Evolutionary conservation across 805 yeast species (phyloP).

Genomic region (Candida railenensis): DNA sequence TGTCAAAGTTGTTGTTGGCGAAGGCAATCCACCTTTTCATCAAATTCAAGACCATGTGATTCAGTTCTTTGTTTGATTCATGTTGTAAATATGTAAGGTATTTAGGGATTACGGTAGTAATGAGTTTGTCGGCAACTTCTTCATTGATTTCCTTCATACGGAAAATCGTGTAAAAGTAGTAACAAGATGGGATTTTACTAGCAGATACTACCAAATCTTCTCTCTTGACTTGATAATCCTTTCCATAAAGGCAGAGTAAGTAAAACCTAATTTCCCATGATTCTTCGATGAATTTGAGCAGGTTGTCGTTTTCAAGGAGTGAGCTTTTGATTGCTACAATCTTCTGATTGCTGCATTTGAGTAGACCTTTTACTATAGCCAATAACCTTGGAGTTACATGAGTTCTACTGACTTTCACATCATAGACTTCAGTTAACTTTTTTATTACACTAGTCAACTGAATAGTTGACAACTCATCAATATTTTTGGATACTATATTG

Average conservation of each 20-base stretch:
- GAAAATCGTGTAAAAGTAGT: constrained; percentile 40
- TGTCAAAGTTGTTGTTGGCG: constrained; percentile 31
- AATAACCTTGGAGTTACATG: constrained; percentile 14
- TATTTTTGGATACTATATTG: constrained; percentile 35
- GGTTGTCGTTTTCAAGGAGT: background rate
- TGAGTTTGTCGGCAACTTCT: constrained; percentile 5
- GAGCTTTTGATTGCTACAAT: background rate
- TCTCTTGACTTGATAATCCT: constrained; percentile 12
- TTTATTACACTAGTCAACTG: constrained; percentile 32
- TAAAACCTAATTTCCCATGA: constrained; percentile 49
- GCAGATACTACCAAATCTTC: constrained; percentile 3
- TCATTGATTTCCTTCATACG: constrained; percentile 47
- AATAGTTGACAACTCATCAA: constrained; percentile 45
- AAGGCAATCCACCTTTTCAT: constrained; percentile 55
- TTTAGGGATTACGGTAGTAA: constrained; percentile 12
- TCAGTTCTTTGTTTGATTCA: background rate
- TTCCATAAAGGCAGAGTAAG: constrained; percentile 47
- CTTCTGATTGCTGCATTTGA: constrained; percentile 13
- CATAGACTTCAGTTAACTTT: background rate
- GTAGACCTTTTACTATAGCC: constrained; percentile 40
- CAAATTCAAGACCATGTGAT: background rate
- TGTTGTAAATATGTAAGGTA: constrained; percentile 7
- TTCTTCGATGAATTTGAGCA: constrained; percentile 1
- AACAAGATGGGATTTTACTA: constrained; percentile 8
- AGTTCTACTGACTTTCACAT: background rate